These are phyloP conservation scores for Calonectria pseudoreteaudii DNA, from an alignment of 2,329 filamentous ascomycete species.

Conservation along the genomic window DNA sequence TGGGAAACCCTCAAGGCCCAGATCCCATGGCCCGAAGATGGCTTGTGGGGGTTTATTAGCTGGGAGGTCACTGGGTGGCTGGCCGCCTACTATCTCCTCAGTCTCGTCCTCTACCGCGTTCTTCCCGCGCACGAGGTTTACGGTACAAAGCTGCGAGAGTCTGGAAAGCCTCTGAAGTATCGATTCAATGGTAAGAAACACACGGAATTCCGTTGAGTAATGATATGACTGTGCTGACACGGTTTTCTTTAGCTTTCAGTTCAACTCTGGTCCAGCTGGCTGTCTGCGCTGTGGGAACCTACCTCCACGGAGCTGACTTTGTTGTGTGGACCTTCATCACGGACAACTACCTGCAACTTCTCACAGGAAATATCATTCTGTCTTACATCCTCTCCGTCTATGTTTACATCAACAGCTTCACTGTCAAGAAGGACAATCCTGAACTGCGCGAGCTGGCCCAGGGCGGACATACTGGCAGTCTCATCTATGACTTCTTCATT, in stretches of 20 bases:
- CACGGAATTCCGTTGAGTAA: too few relatives aligned
- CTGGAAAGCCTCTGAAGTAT: slow-evolving; percentile 79
- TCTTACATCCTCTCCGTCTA: slow-evolving; percentile 77
- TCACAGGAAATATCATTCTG: slow-evolving; percentile 84
- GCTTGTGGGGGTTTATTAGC: slow-evolving; percentile 75
- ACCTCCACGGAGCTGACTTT: slow-evolving; percentile 81
- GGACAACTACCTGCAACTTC: slow-evolving; percentile 86
- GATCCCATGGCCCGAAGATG: slow-evolving; percentile 79
- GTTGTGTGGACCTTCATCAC: slow-evolving; percentile 89
- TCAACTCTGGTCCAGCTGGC: slow-evolving; percentile 78
- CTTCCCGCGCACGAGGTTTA: slow-evolving; percentile 78
- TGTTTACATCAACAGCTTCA: slow-evolving; percentile 83
- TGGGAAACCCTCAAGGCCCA: slow-evolving; percentile 78
- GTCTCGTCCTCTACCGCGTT: slow-evolving; percentile 76
- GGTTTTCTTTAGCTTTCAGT: slow-evolving; percentile 70
- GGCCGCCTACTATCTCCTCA: slow-evolving; percentile 80
- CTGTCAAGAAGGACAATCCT: slow-evolving; percentile 76
- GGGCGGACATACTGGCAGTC: slow-evolving; percentile 82
- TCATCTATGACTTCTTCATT: slow-evolving; percentile 95
- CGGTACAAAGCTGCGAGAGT: slow-evolving; percentile 73
- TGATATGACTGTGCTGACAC: not conserved
- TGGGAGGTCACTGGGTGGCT: slow-evolving; percentile 74
- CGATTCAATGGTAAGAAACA: slow-evolving; percentile 74
- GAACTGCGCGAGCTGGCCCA: slow-evolving; percentile 80
- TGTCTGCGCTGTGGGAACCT: slow-evolving; percentile 77